Base-by-base conservation (phyloP, 352 stramenopile species). In the Pythium aphanidermatum region DNA sequence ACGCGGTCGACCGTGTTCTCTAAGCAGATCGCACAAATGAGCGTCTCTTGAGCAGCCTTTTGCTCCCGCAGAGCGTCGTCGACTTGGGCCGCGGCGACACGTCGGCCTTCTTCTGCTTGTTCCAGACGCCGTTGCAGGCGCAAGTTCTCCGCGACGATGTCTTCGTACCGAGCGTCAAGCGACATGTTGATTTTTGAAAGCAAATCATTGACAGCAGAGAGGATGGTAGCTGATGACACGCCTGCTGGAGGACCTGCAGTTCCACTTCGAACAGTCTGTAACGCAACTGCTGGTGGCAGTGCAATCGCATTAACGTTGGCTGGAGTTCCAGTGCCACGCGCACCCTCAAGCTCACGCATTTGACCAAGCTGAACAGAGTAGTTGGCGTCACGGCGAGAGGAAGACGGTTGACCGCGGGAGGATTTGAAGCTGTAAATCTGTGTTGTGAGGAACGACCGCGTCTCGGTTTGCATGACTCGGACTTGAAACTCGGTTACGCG, bases 1-100 rank as follows among this genome's bases (percentile, higher is more conserved):
- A 93, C 79, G 49, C 76, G 72, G 40, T 93, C 65, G 40, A 93
- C 82, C 33, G 85, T 66, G 53, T 80, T 75, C 51, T 93, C 82
- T 16, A 93, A 63, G 46, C 82, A 93, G 32, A 91, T 79, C 19
- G 74, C 74, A 51, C 82, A 93, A 27, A 81, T 63, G 29, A 93
- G 63, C 43, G 74, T 73, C 40, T 93, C 79, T 34, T 83, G 58
- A 16, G 70, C 63, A 13, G 89, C 79, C 50, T 83, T 87, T 52
- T 82, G 86, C 43, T 88, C 73, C 32, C 74, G 72, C 20, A 85
- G 67, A 17, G 70, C 76, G 5, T 68, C 58, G 33, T 92, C 74
- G 21, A 92, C 83, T 40, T 86, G 76, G 1, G 68, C 59, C 2
- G 63, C 58, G n/a, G 71, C 72, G 4, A 74, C 51, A 14, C 69